Evolutionary conservation across 148 eudicot genomes (phyloP).

Genomic region (Polygonum aviculare): DNA sequence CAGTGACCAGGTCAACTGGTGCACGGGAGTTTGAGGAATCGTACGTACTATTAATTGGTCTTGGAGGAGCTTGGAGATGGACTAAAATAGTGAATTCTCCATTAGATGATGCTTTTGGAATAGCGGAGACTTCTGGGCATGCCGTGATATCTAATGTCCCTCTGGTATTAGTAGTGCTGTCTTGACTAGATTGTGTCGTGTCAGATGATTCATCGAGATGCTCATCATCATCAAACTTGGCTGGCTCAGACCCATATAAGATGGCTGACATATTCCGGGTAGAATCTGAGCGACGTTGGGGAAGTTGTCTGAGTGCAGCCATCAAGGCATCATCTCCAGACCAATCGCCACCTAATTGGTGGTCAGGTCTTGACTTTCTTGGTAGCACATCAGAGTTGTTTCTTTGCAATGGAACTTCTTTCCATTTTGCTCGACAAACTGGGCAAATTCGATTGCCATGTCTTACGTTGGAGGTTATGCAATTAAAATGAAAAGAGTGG

Average conservation of each 20-base stretch:
- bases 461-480: conserved; percentile 26
- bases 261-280: not conserved
- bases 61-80: conserved; percentile 21
- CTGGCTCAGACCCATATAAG: conserved; percentile 4
- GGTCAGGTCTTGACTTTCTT: conserved; percentile 1
- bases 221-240: conserved; percentile 6
- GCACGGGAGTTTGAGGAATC: conserved; percentile 12
- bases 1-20: conserved; percentile 27
- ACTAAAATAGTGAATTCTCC: conserved; percentile 20
- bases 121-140: conserved; percentile 5
- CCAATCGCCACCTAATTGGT: conserved; percentile 4
- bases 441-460: conserved; percentile 38
- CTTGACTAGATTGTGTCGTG: not conserved
- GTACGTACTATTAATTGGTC: not conserved
- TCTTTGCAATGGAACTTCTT: conserved; percentile 24
- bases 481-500: conserved; percentile 29
- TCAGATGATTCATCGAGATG: not conserved
- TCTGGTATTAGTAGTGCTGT: not conserved
- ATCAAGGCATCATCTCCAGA: conserved; percentile 11
- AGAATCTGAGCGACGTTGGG: not conserved
- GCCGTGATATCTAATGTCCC: not conserved
- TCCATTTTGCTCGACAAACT: conserved; percentile 34
- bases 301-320: conserved; percentile 7
- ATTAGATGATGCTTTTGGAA: not conserved
- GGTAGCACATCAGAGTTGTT: conserved; percentile 9